phyloP scores from a whole-genome alignment of 768 basidiomycete genomes.

The Boletus tylopilopsis region DNA sequence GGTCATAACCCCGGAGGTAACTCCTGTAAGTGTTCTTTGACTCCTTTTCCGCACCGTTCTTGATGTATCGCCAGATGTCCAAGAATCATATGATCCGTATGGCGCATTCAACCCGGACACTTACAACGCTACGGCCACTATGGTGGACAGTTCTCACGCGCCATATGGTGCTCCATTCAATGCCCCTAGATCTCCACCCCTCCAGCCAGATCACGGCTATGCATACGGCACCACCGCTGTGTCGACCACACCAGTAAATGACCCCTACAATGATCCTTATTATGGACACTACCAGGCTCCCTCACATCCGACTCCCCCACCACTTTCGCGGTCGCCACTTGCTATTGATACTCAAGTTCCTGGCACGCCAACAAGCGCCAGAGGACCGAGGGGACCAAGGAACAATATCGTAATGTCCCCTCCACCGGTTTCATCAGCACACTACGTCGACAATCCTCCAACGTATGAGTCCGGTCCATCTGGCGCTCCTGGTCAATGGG shows the following conservation, averaged over 20 bases:
- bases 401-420: constrained; percentile 23
- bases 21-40: constrained; percentile 43
- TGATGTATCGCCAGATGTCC: constrained; percentile 41
- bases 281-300: constrained; percentile 23
- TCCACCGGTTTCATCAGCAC: constrained; percentile 9
- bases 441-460: constrained; percentile 57
- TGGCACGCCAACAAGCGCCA: constrained; percentile 23
- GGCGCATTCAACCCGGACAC: constrained; percentile 38
- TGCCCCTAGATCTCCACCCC: constrained; percentile 13
- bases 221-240: constrained; percentile 50
- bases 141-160: constrained; percentile 14
- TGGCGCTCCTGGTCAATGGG: constrained; percentile 51
- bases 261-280: constrained; percentile 26
- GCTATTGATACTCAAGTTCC: constrained; percentile 38
- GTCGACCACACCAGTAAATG: constrained; percentile 38
- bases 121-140: constrained; percentile 35
- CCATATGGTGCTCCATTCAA: constrained; percentile 15
- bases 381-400: constrained; percentile 40
- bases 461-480: constrained; percentile 57
- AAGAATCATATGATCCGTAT: constrained; percentile 49
- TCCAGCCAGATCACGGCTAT: constrained; percentile 48
- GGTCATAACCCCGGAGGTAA: constrained; percentile 52
- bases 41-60: background rate
- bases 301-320: constrained; percentile 26
- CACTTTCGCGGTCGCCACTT: constrained; percentile 33